These are phyloP conservation scores for Erysimum cheiranthoides DNA, from an alignment of 345 rosid genomes.

Conservation along the genomic window DNA sequence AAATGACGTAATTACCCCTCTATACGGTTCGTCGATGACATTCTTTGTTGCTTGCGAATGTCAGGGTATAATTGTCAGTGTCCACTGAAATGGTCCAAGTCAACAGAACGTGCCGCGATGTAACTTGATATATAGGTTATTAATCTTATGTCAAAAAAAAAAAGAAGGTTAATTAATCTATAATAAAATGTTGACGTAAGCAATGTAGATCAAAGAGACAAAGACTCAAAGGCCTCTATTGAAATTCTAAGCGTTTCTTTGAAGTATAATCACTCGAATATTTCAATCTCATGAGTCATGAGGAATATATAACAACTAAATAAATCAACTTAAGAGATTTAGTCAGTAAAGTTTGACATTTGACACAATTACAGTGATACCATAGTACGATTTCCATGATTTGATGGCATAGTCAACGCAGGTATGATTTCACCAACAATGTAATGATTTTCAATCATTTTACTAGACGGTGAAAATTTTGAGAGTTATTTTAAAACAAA, in stretches of 20 bases:
- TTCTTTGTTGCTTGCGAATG: constrained; percentile 21
- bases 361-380: neutral
- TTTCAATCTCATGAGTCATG: neutral
- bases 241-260: neutral
- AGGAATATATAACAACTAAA: neutral
- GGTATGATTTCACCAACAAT: constrained; percentile 32
- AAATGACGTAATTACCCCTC: constrained; percentile 20
- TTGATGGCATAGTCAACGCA: constrained; percentile 19
- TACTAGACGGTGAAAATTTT: neutral
- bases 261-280: neutral
- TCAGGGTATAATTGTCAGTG: constrained; percentile 41
- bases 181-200: neutral
- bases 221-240: neutral
- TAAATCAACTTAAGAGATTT: too few species aligned
- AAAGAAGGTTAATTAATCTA: neutral
- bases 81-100: neutral
- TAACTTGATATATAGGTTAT: neutral
- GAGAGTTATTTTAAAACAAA: neutral
- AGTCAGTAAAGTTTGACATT: neutral
- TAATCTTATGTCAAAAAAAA: too few species aligned
- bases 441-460: constrained; percentile 38
- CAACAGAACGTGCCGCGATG: constrained; percentile 27
- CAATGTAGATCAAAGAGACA: constrained; percentile 7
- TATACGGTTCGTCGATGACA: neutral
- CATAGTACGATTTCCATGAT: constrained; percentile 18